phyloP scores from a whole-genome alignment of 495 filamentous ascomycete genomes.

The Lepidopterella palustris region DNA sequence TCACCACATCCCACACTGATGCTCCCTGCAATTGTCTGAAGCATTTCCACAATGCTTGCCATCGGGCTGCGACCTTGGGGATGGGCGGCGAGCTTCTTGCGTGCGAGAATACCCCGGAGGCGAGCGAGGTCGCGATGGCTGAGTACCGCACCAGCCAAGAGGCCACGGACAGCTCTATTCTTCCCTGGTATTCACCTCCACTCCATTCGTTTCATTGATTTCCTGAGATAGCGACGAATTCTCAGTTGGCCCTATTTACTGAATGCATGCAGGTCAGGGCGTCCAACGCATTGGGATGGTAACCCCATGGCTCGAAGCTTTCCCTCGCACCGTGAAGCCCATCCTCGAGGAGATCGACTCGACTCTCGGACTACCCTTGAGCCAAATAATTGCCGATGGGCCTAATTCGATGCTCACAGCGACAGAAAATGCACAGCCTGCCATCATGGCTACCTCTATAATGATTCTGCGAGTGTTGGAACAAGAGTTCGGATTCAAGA shows the following conservation, averaged over 20 bases:
- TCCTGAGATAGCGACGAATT: too few species aligned
- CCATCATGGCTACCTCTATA: slow-evolving; percentile 90
- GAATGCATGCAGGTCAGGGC: slow-evolving; percentile 63
- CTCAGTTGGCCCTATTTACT: too few species aligned
- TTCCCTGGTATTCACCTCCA: slow-evolving; percentile 35
- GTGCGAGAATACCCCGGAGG: not conserved
- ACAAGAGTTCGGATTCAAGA: slow-evolving; percentile 71
- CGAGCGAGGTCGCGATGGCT: slow-evolving; percentile 26
- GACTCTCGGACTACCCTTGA: slow-evolving; percentile 59
- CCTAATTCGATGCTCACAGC: slow-evolving; percentile 67
- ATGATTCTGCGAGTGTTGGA: slow-evolving; percentile 87
- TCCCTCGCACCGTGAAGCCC: slow-evolving; percentile 63
- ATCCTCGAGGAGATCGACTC: slow-evolving; percentile 80
- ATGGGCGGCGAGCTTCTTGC: not conserved
- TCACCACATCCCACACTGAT: too few species aligned
- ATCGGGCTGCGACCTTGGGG: not conserved
- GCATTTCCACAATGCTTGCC: not conserved
- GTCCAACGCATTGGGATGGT: slow-evolving; percentile 94
- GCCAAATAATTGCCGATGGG: slow-evolving; percentile 71
- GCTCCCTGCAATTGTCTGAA: not conserved
- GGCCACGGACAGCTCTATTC: slow-evolving; percentile 39
- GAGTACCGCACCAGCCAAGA: slow-evolving; percentile 20
- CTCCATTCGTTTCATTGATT: not conserved
- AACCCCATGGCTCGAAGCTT: slow-evolving; percentile 72
- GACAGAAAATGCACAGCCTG: slow-evolving; percentile 86